phyloP scores from a whole-genome alignment of 1,284 basidiomycete species.

The Irpex sp. region DNA sequence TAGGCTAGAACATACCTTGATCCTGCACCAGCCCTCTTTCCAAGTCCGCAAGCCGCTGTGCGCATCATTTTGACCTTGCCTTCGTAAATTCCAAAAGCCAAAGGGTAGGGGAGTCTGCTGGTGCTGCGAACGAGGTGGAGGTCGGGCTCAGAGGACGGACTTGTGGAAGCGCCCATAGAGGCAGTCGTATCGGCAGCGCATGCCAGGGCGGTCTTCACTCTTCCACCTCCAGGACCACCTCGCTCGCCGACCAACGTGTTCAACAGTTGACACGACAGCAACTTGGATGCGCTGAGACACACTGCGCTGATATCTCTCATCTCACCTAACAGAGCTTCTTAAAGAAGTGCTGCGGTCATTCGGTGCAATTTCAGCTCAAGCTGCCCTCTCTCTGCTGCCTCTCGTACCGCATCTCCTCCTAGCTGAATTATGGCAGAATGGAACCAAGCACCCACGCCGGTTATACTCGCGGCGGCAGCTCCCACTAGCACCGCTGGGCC shows the following conservation, averaged over 20 bases:
- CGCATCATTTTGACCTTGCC: background rate
- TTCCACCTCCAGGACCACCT: background rate
- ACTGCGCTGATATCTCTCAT: no score
- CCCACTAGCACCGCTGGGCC: slow-evolving; percentile 27
- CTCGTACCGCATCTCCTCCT: background rate
- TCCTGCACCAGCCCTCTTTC: background rate
- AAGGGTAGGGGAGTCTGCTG: background rate
- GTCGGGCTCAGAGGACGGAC: background rate
- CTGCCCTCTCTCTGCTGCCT: background rate
- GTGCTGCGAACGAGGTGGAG: background rate
- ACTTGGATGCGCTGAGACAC: background rate
- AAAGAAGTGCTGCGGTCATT: background rate
- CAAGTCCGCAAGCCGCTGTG: background rate
- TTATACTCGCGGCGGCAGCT: slow-evolving; percentile 14
- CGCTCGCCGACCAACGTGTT: background rate
- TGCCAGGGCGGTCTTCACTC: background rate
- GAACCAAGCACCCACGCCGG: slow-evolving; percentile 11
- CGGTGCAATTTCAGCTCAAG: no score
- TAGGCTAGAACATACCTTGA: background rate
- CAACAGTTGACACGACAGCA: background rate
- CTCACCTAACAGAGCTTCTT: no score
- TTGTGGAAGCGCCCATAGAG: background rate
- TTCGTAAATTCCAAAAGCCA: background rate
- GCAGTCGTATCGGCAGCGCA: background rate
- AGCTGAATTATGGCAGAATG: slow-evolving; percentile 3